Base-by-base conservation (phyloP, 805 yeast genomes). In the Wickerhamia fluorescens region DNA sequence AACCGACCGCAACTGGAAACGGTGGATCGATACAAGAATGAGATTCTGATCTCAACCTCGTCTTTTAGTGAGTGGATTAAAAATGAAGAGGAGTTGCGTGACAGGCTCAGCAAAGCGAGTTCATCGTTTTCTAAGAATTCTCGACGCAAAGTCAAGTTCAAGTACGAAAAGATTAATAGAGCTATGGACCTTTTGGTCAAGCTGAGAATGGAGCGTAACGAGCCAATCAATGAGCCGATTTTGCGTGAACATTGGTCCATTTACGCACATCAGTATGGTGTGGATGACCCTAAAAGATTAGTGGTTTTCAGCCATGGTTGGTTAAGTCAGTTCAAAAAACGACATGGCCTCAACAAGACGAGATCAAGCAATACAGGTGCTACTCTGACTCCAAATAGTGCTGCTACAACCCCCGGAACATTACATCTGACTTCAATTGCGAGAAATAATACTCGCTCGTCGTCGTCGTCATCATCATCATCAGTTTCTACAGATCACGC, bases 61-160 rank as follows among this genome's bases (percentile, higher is more conserved):
- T 66, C 75, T 10, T 66, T 75, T 38, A 65, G 74, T 41, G 80
- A 74, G 42, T 75, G 82, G 82, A 44, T 75, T 23, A 73, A 72
- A 46, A 56, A 64, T 34, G 80, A 75, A 44, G 50, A 40, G 3
- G 72, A 72, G 14, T 48, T 74, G 23, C 45, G 78, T n/a, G 53
- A 52, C 27, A 48, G 77, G 27, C 62, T 60, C 38, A 52, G 44
- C 29, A 64, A 56, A 33, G 49, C 57, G 27, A 30, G 30, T 9
- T 43, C 46, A 14, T 20, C 45, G 4, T 56, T 53, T 27, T 45
- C 53, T 25, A 49, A 50, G 26, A 44, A 46, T 29, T 54, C 69
- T 19, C 59, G 67, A 35, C 47, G 77, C 13, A 71, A 65, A 42
- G 61, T 62, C 20, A 62, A 63, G 31, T 74, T 59, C 53, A 75